Conservation (phyloP, 2,329 filamentous ascomycete species). For the Aspergillus sp. region DNA sequence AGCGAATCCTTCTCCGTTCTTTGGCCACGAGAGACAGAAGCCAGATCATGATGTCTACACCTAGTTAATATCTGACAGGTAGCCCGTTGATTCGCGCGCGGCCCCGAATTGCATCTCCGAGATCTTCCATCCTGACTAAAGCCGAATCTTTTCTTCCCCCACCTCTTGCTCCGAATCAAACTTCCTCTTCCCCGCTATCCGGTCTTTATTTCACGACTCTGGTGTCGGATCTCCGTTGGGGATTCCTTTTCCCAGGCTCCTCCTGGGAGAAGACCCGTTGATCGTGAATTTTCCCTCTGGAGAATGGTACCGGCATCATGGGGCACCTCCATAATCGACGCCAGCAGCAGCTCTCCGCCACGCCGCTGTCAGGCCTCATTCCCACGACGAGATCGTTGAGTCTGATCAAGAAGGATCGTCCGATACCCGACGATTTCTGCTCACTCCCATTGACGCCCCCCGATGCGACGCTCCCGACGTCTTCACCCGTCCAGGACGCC, state of each 20-base stretch:
- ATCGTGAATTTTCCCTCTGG: constrained; percentile 1
- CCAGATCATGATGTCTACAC: neutral
- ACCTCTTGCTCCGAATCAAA: constrained; percentile 3
- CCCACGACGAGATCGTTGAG: constrained; percentile 1
- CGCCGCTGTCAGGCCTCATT: constrained; percentile 23
- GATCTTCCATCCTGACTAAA: constrained; percentile 1
- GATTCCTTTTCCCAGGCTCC: constrained; percentile 16
- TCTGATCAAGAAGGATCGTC: constrained; percentile 4
- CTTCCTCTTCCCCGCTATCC: constrained; percentile 5
- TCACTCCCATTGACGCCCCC: constrained; percentile 41
- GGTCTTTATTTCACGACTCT: constrained; percentile 4
- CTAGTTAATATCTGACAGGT: too few relatives aligned
- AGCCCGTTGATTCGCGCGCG: neutral
- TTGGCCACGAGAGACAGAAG: neutral
- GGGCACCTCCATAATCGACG: constrained; percentile 14
- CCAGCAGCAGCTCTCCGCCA: constrained; percentile 18
- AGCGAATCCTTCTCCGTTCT: neutral
- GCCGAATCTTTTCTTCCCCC: constrained; percentile 4
- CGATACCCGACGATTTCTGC: constrained; percentile 16
- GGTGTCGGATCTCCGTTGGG: constrained; percentile 7
- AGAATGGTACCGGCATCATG: constrained; percentile 22
- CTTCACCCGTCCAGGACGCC: constrained; percentile 5
- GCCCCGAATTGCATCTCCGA: constrained; percentile 6
- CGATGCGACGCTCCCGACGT: constrained; percentile 23
- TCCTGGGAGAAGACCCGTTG: constrained; percentile 17